Evolutionary conservation across 768 basidiomycete genomes (phyloP).

Genomic region (Rossbeevera mucosa): DNA sequence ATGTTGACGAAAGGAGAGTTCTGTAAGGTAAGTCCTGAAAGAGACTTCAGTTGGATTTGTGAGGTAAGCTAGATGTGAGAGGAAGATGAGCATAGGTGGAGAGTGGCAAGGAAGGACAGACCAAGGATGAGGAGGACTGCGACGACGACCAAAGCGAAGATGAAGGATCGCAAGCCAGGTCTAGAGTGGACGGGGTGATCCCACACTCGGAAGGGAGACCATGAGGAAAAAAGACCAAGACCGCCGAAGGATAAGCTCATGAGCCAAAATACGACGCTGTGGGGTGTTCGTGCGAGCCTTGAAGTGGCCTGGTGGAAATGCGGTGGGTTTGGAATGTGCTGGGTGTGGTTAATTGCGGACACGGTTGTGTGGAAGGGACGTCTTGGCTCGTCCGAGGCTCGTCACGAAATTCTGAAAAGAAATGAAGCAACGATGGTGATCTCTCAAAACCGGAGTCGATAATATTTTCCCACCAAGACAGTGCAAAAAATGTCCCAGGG

Average conservation of each 20-base stretch:
- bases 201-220: constrained; percentile 49
- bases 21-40: constrained; percentile 94
- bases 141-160: constrained; percentile 64
- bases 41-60: constrained; percentile 93
- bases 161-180: constrained; percentile 64
- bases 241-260: constrained; percentile 66
- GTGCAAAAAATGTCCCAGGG: constrained; percentile 24
- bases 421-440: too few relatives aligned
- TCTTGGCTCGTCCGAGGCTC: constrained; percentile 2
- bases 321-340: constrained; percentile 24
- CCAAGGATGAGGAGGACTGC: constrained; percentile 64
- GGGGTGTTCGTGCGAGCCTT: constrained; percentile 35
- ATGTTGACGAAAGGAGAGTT: constrained; percentile 93
- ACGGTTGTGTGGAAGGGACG: constrained; percentile 38
- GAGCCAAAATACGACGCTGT: constrained; percentile 48
- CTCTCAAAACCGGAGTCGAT: constrained; percentile 27
- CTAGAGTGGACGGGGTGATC: constrained; percentile 48
- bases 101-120: too few relatives aligned
- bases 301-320: constrained; percentile 32
- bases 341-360: constrained; percentile 33
- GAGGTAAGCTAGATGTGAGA: constrained; percentile 66
- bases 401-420: constrained; percentile 9
- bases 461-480: constrained; percentile 18
- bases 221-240: constrained; percentile 56
- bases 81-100: not conserved